Base-by-base conservation (phyloP, 148 eudicot genomes). In the Silene conica region DNA sequence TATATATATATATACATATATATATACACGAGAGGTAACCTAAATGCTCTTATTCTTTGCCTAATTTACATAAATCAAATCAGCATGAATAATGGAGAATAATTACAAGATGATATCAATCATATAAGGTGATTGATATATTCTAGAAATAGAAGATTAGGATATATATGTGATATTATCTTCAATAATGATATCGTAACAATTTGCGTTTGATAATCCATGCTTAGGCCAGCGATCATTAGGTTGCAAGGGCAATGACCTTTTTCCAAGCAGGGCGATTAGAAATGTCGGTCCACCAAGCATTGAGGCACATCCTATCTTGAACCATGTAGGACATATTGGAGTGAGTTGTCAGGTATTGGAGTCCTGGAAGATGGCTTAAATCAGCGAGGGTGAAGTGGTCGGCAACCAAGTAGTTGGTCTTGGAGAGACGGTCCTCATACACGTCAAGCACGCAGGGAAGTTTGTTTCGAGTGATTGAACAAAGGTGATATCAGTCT, bases 181-280 rank as follows among this genome's bases (percentile, higher is more conserved):
- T n/a, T n/a, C n/a, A n/a, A n/a, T n/a, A n/a, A n/a, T 34, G 5
- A 34, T 34, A 4, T 34, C 6, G 41, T 1, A 34, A 6, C 41
- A 3, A 5, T 5, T 34, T 5, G 41, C 5, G 6, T 34, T 34
- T 34, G 41, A 34, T 34, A 34, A 34, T 34, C 5, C 41, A 1
- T 34, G 41, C 41, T 34, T 34, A 34, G 41, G 41, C 41, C 41
- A 3, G 5, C 69, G 8, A n/a, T 13, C 26, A 41, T 67, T 5
- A 22, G 31, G 11, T 22, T 1, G 68, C 69, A 8, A 84, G 76
- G 65, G 79, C 81, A 75, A 90, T n/a, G 43, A 90, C 83, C 70
- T 90, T 88, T 71, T 83, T 88, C 96, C 96, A 90, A 66, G 96
- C 75, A 63, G 90, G 88, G 26, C 96, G 81, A 74, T 80, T 73